phyloP scores from a whole-genome alignment of 2,329 filamentous ascomycete species.

The Colletotrichum endophyticum region DNA sequence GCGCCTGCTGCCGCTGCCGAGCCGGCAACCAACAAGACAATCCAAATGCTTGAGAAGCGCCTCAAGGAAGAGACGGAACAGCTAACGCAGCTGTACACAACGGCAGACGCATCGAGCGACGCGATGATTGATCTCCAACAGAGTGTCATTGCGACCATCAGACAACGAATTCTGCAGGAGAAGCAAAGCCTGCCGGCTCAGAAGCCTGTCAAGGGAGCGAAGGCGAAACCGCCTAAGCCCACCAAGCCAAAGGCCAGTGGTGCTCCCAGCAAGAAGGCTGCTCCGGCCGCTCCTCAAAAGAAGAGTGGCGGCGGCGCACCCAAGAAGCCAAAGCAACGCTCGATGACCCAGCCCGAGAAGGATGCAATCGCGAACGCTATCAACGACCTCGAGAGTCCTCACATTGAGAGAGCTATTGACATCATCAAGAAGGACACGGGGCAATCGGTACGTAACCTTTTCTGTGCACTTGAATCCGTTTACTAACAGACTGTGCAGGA shows the following conservation, averaged over 20 bases:
- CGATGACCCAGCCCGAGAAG: slow-evolving; percentile 81
- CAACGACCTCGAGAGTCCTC: slow-evolving; percentile 76
- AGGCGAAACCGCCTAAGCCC: slow-evolving; percentile 56
- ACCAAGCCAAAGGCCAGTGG: slow-evolving; percentile 54
- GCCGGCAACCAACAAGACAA: slow-evolving; percentile 34
- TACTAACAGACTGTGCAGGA: slow-evolving; percentile 42
- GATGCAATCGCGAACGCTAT: slow-evolving; percentile 89
- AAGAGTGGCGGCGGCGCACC: slow-evolving; percentile 47
- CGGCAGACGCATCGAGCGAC: slow-evolving; percentile 54
- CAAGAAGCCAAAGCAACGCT: slow-evolving; percentile 56
- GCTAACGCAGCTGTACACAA: slow-evolving; percentile 57
- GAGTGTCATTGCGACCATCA: slow-evolving; percentile 67
- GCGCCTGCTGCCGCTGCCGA: slow-evolving; percentile 62
- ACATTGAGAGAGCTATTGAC: slow-evolving; percentile 80
- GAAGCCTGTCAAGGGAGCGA: slow-evolving; percentile 63
- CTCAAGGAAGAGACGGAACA: slow-evolving; percentile 63
- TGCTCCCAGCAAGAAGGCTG: slow-evolving; percentile 45
- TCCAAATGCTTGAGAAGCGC: slow-evolving; percentile 58
- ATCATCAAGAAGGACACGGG: slow-evolving; percentile 89
- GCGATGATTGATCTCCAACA: slow-evolving; percentile 61
- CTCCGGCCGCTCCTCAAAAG: slow-evolving; percentile 34
- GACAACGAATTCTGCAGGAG: slow-evolving; percentile 76
- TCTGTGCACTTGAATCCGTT: slow-evolving; percentile 24
- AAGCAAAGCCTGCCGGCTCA: slow-evolving; percentile 64
- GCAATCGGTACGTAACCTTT: slow-evolving; percentile 66